phyloP scores from a whole-genome alignment of 345 rosid species.

The Populus nigra region DNA sequence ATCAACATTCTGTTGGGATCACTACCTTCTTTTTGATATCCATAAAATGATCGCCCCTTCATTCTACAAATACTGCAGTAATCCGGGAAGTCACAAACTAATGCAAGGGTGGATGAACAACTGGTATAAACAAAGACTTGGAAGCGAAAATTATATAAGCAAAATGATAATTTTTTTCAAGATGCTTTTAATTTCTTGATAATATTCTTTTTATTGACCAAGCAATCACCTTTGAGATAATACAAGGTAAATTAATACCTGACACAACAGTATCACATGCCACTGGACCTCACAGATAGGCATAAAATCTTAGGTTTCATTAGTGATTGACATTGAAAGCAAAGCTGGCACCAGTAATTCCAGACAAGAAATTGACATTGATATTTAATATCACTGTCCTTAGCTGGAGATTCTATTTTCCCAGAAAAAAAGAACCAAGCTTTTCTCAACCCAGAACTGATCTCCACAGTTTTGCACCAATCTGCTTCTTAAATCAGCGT shows the following conservation, averaged over 20 bases:
- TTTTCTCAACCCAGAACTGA: conserved; percentile 13
- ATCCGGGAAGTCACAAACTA: not conserved
- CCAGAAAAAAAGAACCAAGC: not conserved
- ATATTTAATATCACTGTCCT: not conserved
- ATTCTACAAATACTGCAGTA: not conserved
- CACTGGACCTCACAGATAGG: not conserved
- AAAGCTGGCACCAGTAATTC: not conserved
- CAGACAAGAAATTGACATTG: not conserved
- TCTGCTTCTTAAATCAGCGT: not conserved
- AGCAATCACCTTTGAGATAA: not conserved
- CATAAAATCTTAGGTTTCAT: not conserved
- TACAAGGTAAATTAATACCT: not conserved
- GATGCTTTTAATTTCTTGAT: not conserved
- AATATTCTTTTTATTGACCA: not conserved
- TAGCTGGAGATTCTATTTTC: not conserved
- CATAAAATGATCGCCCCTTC: not conserved
- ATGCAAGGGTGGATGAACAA: not conserved
- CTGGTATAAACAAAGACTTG: not conserved
- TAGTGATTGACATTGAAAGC: not conserved
- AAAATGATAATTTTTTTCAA: not conserved
- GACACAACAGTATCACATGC: too few relatives aligned
- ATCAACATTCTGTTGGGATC: not conserved
- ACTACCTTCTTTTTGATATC: not conserved
- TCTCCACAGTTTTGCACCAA: not conserved
- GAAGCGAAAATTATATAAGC: not conserved